Evolutionary conservation across 163 green algal genomes (phyloP), one percentile per base, ranked within the genome.

Genomic region (Trebouxia gelatinosa): DNA sequence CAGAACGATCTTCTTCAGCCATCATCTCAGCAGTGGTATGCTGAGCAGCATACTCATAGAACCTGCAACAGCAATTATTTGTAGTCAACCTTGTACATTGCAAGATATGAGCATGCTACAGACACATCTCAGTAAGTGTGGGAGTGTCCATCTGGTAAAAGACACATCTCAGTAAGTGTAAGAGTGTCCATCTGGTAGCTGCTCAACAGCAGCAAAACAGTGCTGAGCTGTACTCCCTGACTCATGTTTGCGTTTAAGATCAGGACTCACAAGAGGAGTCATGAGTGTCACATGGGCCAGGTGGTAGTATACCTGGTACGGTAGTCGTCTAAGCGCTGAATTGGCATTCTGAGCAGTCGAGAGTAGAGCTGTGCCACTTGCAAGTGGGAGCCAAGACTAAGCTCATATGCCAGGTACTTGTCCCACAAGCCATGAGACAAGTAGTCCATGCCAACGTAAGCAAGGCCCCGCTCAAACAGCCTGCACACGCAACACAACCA

Each of bases 261-360:
- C n/a, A n/a, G n/a, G n/a, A n/a, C n/a, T n/a, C n/a, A n/a, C n/a
- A n/a, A 54, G 43, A 13, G 9, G 43, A 54, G 9, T 23, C 43
- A 54, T 9, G 13, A 23, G 13, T 54, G 43, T 9, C 43, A 40
- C 51, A 28, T 80, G 5, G 13, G 58, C 58, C 11, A 34, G 11
- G 58, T 6, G 19, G 21, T 19, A 29, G 40, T 65, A 32, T 59
- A 93, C 87, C 82, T 89, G 39, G 70, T 78, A 28, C 83, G 86
- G 81, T 93, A 95, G 0, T 82, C 51, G 35, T 93, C 87, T n/a
- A 97, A 78, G 35, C 95, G 84, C 65, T 88, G 82, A 19, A 94
- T 50, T 0, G 92, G 92, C 40, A 83, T 88, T 5, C 50, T 57
- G 48, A 96, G 82, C 26, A 92, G 71, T 5, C 89, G 77, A 0